Base-by-base conservation (phyloP, 176 grass and related monocot genomes). In the Carex scoparia region DNA sequence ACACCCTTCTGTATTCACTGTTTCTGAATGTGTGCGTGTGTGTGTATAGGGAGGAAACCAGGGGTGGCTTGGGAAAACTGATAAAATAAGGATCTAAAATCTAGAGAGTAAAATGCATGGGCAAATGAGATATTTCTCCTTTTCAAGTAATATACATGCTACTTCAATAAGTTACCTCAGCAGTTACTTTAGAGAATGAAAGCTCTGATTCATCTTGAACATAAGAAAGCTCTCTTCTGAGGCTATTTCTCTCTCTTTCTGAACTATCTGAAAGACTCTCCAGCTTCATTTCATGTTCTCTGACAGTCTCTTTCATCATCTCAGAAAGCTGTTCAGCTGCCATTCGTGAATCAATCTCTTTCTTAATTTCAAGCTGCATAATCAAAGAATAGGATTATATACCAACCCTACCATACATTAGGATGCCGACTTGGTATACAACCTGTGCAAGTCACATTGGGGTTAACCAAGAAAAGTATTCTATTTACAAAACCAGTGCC, bases 161-260 rank as follows among this genome's bases (percentile, higher is more conserved):
- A 56, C 49, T 56, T 8, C 12, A 68, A 53, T 85, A 84, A 90
- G 81, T 57, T 76, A 98, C 96, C 87, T 95, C 88, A 71, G 88
- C 80, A 84, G 90, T 86, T 67, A 91, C 71, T 85, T 93, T 95
- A 65, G 84, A 90, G 32, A 82, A 57, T 70, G 91, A 93, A 64
- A 89, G 8, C 78, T 84, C 84, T 81, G 90, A 84, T 44, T 92
- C 91, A 72, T 98, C 91, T 87, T 98, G 86, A 81, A 85, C 61
- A 72, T 94, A 91, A 73, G 81, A 90, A 87, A 92, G 55, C 80
- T 98, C 91, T 82, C 88, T 95, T 86, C 87, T 83, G 83, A 93
- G 89, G 30, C 56, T 63, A 84, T 86, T 94, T 87, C 83, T 95
- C 88, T 95, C 96, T 89, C 96, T 94, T 61, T 95, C 93, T 88